phyloP scores from a whole-genome alignment of 208 protist species.

The Balamuthia mandrillaris region DNA sequence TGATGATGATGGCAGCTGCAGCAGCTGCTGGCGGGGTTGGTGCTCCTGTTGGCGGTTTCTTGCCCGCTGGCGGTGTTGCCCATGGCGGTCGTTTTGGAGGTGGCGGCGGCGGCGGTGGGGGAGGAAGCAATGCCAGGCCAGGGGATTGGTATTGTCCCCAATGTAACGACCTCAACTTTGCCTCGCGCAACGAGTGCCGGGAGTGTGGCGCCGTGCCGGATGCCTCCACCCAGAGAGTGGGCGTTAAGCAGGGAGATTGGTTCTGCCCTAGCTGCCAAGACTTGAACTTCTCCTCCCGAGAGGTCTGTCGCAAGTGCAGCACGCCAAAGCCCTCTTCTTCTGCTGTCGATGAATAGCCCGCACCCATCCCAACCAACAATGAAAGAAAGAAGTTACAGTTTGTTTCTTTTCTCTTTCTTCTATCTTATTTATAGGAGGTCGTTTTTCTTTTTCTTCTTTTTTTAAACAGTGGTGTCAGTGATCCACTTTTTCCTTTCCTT shows the following conservation, averaged over 20 bases:
- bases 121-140: not conserved
- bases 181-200: not conserved
- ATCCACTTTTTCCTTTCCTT: too few relatives aligned
- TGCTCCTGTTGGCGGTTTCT: not conserved
- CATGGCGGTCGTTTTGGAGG: not conserved
- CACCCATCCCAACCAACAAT: too few relatives aligned
- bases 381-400: too few relatives aligned
- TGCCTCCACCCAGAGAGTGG: not conserved
- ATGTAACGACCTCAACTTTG: not conserved
- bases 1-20: not conserved
- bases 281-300: slow-evolving; percentile 33
- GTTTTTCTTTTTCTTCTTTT: too few relatives aligned
- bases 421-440: too few relatives aligned
- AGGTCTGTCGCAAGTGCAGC: slow-evolving; percentile 22
- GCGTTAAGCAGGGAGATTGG: slow-evolving; percentile 13
- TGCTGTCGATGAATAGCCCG: too few relatives aligned
- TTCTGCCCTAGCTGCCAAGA: slow-evolving; percentile 29
- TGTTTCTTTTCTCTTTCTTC: too few relatives aligned
- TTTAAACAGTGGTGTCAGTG: too few relatives aligned
- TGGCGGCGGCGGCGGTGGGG: not conserved
- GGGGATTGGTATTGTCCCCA: not conserved
- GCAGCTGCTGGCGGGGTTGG: not conserved
- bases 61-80: not conserved
- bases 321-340: not conserved
- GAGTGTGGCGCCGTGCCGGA: not conserved